phyloP scores from a whole-genome alignment of 139 green algal species.

The Coelastrella sp. region DNA sequence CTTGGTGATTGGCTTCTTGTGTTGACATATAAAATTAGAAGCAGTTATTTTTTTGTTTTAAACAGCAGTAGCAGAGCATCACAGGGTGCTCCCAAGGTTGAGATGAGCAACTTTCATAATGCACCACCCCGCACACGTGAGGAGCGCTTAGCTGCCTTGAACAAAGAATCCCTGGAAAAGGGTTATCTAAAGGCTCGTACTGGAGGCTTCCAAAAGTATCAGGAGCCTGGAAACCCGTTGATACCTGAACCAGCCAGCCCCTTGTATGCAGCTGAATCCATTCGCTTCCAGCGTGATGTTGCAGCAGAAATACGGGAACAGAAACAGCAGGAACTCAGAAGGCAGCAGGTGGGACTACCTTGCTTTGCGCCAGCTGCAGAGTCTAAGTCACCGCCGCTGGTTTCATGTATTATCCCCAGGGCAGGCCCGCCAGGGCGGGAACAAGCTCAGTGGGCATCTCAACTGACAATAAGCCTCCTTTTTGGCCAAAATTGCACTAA shows the following conservation, averaged over 20 bases:
- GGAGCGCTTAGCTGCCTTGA: conserved; percentile 19
- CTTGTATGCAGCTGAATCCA: conserved; percentile 38
- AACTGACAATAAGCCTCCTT: too few relatives aligned
- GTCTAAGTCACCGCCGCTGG: too few relatives aligned
- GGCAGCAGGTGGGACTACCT: conserved; percentile 27
- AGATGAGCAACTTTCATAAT: conserved; percentile 39
- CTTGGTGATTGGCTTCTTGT: too few relatives aligned
- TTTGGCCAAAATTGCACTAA: too few relatives aligned
- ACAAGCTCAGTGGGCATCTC: too few relatives aligned
- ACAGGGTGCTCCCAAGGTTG: not conserved
- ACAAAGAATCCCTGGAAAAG: conserved; percentile 33
- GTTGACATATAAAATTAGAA: too few relatives aligned
- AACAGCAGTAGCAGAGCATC: too few relatives aligned
- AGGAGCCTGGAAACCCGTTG: conserved; percentile 40
- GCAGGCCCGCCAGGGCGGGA: too few relatives aligned
- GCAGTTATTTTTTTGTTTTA: too few relatives aligned
- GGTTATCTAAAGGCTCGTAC: not conserved
- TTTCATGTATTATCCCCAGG: too few relatives aligned
- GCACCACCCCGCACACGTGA: conserved; percentile 15
- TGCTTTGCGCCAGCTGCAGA: not conserved
- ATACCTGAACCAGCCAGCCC: conserved; percentile 39
- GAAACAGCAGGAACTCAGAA: conserved; percentile 27
- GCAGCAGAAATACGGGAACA: conserved; percentile 43
- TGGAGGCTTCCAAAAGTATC: conserved; percentile 4
- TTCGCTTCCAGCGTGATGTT: conserved; percentile 51